Percentiles rank a stretch among this genome's conserved stretches.
phyloP scores from a whole-genome alignment of 2,329 filamentous ascomycete genomes.

The Byssoonygena ceratinophila region DNA sequence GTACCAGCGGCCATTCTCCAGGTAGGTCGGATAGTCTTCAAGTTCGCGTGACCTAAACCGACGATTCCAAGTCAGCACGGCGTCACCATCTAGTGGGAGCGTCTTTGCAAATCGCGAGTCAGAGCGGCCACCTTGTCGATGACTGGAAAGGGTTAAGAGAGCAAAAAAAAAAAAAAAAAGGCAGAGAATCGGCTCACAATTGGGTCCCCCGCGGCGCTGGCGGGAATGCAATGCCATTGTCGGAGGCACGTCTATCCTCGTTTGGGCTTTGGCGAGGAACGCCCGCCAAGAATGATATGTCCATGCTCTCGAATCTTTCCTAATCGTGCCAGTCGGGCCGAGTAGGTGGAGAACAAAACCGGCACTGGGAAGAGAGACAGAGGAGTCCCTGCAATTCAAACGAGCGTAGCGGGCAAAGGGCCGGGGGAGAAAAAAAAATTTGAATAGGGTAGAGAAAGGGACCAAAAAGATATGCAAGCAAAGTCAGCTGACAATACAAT shows the following conservation, averaged over 20 bases:
- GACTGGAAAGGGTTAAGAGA: neutral
- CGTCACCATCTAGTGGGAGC: neutral
- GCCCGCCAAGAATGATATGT: slow-evolving; percentile 17
- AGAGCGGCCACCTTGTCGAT: neutral
- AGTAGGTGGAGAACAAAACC: slow-evolving; percentile 11
- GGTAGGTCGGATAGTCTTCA: slow-evolving; percentile 36
- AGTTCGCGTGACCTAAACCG: slow-evolving; percentile 24
- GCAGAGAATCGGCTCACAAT: slow-evolving; percentile 12
- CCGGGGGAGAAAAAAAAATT: neutral
- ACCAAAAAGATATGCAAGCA: slow-evolving; percentile 7
- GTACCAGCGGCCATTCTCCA: slow-evolving; percentile 61
- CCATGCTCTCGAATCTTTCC: slow-evolving; percentile 13
- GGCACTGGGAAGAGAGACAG: slow-evolving; percentile 9
- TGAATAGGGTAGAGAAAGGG: slow-evolving; percentile 1
- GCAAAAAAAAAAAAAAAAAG: too few species aligned
- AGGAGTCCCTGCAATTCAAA: slow-evolving; percentile 12
- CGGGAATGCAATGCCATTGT: slow-evolving; percentile 7
- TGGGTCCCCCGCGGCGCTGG: slow-evolving; percentile 11
- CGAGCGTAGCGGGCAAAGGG: neutral
- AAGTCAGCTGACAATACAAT: slow-evolving; percentile 14
- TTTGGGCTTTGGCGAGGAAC: slow-evolving; percentile 12
- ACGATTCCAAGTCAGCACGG: slow-evolving; percentile 3
- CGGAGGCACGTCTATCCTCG: slow-evolving; percentile 12
- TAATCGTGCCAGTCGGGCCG: neutral
- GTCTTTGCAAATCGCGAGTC: neutral